Base-by-base conservation (phyloP, 2,329 filamentous ascomycete species). In the Colletotrichum higginsianum region DNA sequence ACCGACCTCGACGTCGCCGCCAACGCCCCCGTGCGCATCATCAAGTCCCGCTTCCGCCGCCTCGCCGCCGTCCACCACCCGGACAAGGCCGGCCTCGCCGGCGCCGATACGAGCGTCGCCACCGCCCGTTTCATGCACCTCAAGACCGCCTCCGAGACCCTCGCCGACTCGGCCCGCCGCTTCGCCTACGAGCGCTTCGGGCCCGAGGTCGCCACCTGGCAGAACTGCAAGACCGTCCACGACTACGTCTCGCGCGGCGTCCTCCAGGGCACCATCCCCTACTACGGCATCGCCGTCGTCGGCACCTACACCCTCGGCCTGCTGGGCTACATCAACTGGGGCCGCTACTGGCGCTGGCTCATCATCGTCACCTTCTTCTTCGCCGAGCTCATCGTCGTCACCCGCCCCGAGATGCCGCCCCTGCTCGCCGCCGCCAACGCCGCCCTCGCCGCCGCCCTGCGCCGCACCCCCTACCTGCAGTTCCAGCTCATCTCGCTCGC, bases 141-240 rank as follows among this genome's bases (percentile, higher is more conserved):
- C 77, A 96, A 95, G 84, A 85, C 91, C 56, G 95, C 94, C 7
- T 90, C 94, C 78, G 96, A 98, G 77, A 94, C 92, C 0, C 89
- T 98, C 18, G 84, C 90, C n/a, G 91, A 96, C 78, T 90, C 93
- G 2, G 91, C 90, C 0, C 91, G 89, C 77, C 88, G 94, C 67
- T 97, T 96, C 80, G 95, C 94, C 9, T 98, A 98, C 82, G 94
- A 98, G 79, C 91, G 94, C 58, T 95, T 98, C 80, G 95, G 95
- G 0, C 92, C 94, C 0, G 89, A 90, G 38, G 87, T 95, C 23
- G 81, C 92, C 15, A 79, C 80, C 11, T 96, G 92, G 92, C 84
- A 88, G 74, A 86, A 89, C 74, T 92, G 90, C 82, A 83, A 87
- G 64, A 94, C 92, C 0, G 84, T 93, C 67, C 88, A 88, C 71